phyloP scores from a whole-genome alignment of 139 green algal genomes.

The Zygnema circumcarinatum region DNA sequence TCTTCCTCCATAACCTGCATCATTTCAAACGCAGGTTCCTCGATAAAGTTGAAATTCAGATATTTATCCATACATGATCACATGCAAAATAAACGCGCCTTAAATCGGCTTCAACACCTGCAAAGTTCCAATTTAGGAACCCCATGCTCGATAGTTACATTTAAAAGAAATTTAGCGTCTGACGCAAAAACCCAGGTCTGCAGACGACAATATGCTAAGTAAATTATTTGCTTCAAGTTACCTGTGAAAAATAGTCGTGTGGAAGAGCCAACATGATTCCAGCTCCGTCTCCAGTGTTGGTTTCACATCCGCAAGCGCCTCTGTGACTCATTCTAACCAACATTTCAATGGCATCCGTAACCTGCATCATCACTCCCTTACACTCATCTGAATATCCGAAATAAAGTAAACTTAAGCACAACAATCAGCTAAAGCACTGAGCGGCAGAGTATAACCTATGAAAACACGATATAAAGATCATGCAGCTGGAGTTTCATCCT shows the following conservation, averaged over 20 bases:
- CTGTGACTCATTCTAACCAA: constrained; percentile 85
- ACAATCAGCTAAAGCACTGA: constrained; percentile 8
- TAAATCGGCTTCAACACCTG: constrained; percentile 13
- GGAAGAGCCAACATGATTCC: constrained; percentile 91
- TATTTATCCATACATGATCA: constrained; percentile 32
- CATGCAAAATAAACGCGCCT: constrained; percentile 19
- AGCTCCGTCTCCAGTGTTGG: constrained; percentile 92
- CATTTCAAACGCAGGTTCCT: not conserved
- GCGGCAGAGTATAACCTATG: too few relatives aligned
- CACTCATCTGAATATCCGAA: too few relatives aligned
- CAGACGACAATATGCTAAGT: too few relatives aligned
- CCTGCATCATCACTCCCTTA: constrained; percentile 44
- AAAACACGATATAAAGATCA: too few relatives aligned
- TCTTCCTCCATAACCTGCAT: constrained; percentile 44
- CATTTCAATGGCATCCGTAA: constrained; percentile 91
- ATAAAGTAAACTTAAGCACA: not conserved
- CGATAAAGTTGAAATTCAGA: constrained; percentile 8
- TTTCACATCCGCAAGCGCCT: constrained; percentile 91
- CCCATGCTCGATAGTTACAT: not conserved
- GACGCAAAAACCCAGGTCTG: too few relatives aligned
- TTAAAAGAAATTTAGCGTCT: too few relatives aligned
- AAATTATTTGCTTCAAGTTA: too few relatives aligned
- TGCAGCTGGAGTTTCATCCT: too few relatives aligned
- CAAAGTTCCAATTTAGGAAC: constrained; percentile 12
- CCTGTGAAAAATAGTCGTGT: constrained; percentile 81